A percentile compares a stretch with the other conserved stretches of the same genome.
Evolutionary conservation across 2,329 filamentous ascomycete species (phyloP).

Genomic region (Cytospora paraplurivora): DNA sequence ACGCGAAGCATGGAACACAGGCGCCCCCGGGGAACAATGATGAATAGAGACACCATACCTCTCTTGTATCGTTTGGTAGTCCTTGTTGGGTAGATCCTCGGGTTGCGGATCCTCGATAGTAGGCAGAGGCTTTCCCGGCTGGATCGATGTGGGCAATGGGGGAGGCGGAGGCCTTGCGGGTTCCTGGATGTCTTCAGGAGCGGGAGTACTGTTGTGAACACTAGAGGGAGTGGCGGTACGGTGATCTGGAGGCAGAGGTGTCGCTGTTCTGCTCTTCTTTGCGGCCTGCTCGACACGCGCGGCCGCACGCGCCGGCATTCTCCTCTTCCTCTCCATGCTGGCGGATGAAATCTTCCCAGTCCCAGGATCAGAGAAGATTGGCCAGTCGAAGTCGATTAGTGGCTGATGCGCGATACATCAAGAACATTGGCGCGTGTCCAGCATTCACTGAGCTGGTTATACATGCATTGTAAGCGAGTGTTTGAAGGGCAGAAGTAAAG

Average conservation of each 20-base stretch:
- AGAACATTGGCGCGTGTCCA: conserved; percentile 21
- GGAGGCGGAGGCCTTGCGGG: conserved; percentile 36
- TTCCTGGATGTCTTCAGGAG: conserved; percentile 38
- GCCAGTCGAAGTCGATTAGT: conserved; percentile 7
- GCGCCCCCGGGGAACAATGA: not conserved
- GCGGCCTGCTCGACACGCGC: conserved; percentile 61
- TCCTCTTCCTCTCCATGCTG: conserved; percentile 66
- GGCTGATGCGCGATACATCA: conserved; percentile 16
- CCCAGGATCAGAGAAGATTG: not conserved
- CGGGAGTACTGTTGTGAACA: conserved; percentile 31
- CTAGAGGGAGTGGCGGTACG: conserved; percentile 51
- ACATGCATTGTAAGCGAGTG: not conserved
- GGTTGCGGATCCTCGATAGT: conserved; percentile 69
- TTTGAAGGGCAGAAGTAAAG: not conserved
- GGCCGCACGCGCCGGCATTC: conserved; percentile 63
- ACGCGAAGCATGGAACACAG: not conserved
- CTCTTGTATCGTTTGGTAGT: conserved; percentile 74
- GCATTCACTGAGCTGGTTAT: conserved; percentile 21
- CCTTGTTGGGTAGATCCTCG: conserved; percentile 60
- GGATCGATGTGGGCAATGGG: conserved; percentile 63
- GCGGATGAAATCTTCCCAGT: conserved; percentile 13
- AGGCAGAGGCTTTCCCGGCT: conserved; percentile 68
- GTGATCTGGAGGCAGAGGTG: conserved; percentile 49
- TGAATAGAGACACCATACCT: conserved; percentile 53
- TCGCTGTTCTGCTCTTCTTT: conserved; percentile 59